Base-by-base conservation (phyloP, 345 rosid genomes). In the Populus deltoides region DNA sequence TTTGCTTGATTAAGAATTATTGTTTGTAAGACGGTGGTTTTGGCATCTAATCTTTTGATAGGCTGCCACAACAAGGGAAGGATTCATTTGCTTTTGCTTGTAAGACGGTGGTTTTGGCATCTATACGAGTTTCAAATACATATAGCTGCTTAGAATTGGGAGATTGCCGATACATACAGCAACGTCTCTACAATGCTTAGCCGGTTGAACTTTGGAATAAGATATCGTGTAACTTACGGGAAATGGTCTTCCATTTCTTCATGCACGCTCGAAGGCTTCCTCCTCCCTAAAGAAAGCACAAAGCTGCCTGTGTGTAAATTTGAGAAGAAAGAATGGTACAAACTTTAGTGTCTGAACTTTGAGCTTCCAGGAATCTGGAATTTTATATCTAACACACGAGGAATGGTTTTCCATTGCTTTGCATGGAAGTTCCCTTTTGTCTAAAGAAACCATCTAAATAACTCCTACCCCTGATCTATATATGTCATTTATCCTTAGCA, bases 381-480 rank as follows among this genome's bases (percentile, higher is more conserved):
- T 57, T 59, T 75, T 57, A 57, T 22, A 45, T 4, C 25, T 22
- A 69, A 61, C 9, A 25, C 78, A 61, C 27, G 22, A 65, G 73
- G 68, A 36, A 62, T 74, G 35, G 73, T 27, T 75, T 75, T 71
- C 70, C 55, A 33, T 83, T 80, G 47, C 89, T 86, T 87, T 27
- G 36, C 77, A 57, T 51, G 71, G 13, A 82, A 74, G 84, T 85
- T 83, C 74, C 82, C 86, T 73, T 76, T 29, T 31, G 45, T 62
- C 81, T 71, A 27, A 89, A 79, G 88, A 66, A 81, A 82, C 20
- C 77, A 25, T 17, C 17, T 55, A 12, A 27, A 13, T n/a, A 7
- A 18, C 20, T 31, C 33, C 45, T 36, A 63, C 12, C 22, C 25
- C 18, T 10, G 10, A 6, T 55, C 67, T 47, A 35, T 2, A 41